Percentiles rank a stretch among this genome's conserved stretches.
Conservation (phyloP, 106 monocot species). For the Acanthochlamys bracteata region DNA sequence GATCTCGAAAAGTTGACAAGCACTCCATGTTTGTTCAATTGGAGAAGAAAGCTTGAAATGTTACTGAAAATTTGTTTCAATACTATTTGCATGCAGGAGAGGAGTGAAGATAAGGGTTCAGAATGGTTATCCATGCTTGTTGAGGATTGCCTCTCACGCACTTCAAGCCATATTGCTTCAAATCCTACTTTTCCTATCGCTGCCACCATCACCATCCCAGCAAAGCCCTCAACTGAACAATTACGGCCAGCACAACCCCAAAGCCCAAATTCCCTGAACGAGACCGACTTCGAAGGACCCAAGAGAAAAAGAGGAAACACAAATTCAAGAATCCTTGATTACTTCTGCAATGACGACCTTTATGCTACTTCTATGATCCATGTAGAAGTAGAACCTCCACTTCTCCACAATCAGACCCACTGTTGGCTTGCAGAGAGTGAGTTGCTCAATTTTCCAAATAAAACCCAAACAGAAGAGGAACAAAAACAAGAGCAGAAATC, state of each 20-base stretch:
- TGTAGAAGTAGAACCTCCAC: constrained; percentile 23
- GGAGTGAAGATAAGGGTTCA: constrained; percentile 30
- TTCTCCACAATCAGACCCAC: constrained; percentile 38
- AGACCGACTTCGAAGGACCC: constrained; percentile 28
- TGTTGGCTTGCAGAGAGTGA: constrained; percentile 91
- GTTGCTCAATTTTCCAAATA: constrained; percentile 54
- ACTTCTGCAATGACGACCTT: background rate
- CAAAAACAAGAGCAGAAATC: background rate
- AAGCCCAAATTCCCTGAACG: constrained; percentile 12
- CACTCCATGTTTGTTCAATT: no score
- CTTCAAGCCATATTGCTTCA: constrained; percentile 19
- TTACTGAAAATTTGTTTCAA: no score
- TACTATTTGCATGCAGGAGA: constrained; percentile 28
- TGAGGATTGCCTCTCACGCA: constrained; percentile 59
- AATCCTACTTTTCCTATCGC: constrained; percentile 6
- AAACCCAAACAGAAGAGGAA: constrained; percentile 1
- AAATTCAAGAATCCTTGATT: background rate
- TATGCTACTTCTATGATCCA: background rate
- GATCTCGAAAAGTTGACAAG: no score
- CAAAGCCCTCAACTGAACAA: background rate
- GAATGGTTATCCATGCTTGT: constrained; percentile 73
- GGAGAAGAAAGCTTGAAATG: no score
- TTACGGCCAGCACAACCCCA: background rate
- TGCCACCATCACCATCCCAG: constrained; percentile 2
- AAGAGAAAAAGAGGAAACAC: constrained; percentile 40